phyloP scores from a whole-genome alignment of 345 rosid species.

The Populus pruinosa region DNA sequence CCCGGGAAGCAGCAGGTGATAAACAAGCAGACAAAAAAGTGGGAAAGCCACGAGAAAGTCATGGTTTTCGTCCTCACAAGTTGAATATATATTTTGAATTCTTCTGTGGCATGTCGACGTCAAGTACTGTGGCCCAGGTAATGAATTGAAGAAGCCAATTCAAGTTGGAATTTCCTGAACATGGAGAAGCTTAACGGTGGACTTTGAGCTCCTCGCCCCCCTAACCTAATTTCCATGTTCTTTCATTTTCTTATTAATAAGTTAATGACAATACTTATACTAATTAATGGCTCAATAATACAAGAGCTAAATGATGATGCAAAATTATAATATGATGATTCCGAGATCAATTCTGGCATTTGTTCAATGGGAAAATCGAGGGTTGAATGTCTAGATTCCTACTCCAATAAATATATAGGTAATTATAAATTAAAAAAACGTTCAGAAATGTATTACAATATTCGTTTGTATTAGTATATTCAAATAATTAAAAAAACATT shows the following conservation, averaged over 20 bases:
- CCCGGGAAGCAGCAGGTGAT: not conserved
- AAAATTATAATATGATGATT: not conserved
- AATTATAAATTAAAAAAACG: too few species aligned
- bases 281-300: not conserved
- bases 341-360: not conserved
- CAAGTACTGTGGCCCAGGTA: not conserved
- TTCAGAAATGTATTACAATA: too few species aligned
- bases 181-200: not conserved
- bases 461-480: too few species aligned
- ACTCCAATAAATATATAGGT: not conserved
- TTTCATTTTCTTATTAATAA: not conserved
- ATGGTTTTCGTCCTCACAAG: not conserved
- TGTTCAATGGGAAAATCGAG: not conserved
- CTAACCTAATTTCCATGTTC: not conserved
- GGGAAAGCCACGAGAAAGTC: not conserved
- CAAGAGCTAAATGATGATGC: not conserved
- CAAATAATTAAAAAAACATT: too few species aligned
- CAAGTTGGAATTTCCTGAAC: not conserved
- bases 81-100: conserved; percentile 1
- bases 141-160: not conserved
- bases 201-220: not conserved
- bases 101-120: not conserved
- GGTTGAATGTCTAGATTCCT: not conserved
- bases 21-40: not conserved
- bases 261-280: not conserved